Evolutionary conservation across 345 rosid genomes (phyloP).

Genomic region (Populus alba): DNA sequence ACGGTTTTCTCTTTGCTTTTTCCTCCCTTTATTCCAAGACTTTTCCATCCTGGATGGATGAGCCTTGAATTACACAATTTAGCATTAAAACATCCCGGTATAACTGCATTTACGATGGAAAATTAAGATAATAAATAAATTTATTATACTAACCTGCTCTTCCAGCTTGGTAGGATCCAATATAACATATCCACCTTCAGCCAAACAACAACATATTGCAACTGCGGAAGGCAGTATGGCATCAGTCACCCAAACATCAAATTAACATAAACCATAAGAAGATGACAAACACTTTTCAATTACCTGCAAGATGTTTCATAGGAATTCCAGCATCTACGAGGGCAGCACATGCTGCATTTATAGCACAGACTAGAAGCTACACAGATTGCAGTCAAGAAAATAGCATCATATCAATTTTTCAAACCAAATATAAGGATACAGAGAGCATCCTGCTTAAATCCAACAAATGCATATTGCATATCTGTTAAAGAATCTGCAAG

Average conservation of each 20-base stretch:
- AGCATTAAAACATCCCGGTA: background rate
- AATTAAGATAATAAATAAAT: background rate
- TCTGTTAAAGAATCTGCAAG: background rate
- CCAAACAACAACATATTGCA: slow-evolving; percentile 80
- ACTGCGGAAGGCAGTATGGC: slow-evolving; percentile 45
- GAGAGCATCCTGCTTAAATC: background rate
- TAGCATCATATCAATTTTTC: background rate
- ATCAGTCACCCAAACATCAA: background rate
- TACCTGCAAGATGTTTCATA: slow-evolving; percentile 91
- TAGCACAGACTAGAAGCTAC: slow-evolving; percentile 90
- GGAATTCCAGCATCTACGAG: slow-evolving; percentile 97
- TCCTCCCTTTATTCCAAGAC: no score
- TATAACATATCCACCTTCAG: slow-evolving; percentile 52
- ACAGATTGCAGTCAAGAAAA: slow-evolving; percentile 43
- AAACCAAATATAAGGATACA: background rate
- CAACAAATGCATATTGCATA: background rate
- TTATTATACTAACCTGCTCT: slow-evolving; percentile 61
- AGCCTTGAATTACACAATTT: background rate
- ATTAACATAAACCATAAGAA: background rate
- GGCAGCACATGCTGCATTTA: slow-evolving; percentile 93
- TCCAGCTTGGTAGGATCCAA: slow-evolving; percentile 85
- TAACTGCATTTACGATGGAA: background rate
- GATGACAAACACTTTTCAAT: slow-evolving; percentile 7
- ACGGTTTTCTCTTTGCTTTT: background rate
- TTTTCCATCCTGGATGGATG: no score